A percentile compares a stretch with the other conserved stretches of the same genome.
These are phyloP conservation scores for Sedum album DNA, from an alignment of 164 flowering plant species.

Conservation along the genomic window DNA sequence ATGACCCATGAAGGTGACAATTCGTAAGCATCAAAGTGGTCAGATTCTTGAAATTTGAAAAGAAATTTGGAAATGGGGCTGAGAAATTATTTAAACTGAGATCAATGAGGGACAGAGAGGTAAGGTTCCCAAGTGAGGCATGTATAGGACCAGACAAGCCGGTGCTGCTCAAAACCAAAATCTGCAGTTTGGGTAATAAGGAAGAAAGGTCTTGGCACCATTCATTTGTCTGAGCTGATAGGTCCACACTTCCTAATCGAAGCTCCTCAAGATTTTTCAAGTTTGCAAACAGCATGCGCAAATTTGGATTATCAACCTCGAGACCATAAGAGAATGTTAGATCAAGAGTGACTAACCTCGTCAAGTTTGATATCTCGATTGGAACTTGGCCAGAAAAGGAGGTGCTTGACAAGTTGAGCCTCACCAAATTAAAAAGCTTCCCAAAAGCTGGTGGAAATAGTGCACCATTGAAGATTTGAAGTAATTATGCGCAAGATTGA, in stretches of 20 bases:
- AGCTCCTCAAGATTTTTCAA: slow-evolving; percentile 11
- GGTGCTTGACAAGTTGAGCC: not conserved
- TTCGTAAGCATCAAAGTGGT: slow-evolving; percentile 8
- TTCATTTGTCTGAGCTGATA: not conserved
- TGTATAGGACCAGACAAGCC: not conserved
- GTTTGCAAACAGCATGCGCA: slow-evolving; percentile 7
- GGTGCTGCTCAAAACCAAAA: not conserved
- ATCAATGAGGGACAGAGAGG: not conserved
- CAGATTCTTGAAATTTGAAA: slow-evolving; percentile 20
- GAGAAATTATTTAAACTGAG: slow-evolving; percentile 17
- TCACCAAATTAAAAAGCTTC: not conserved
- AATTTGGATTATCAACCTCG: slow-evolving; percentile 20
- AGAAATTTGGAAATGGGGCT: slow-evolving; percentile 20
- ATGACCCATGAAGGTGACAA: not conserved
- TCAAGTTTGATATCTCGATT: not conserved
- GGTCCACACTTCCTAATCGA: slow-evolving; percentile 8
- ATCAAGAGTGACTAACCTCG: not conserved
- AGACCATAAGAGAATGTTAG: not conserved
- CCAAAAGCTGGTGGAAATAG: not conserved
- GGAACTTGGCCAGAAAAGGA: not conserved
- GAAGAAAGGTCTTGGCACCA: not conserved
- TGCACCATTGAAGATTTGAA: not conserved
- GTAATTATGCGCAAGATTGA: not conserved
- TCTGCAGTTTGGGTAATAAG: not conserved
- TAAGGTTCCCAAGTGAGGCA: not conserved